Evolutionary conservation across 2,329 filamentous ascomycete species (phyloP), one percentile per base, ranked within the genome.

Genomic region (Capronia epimyces): DNA sequence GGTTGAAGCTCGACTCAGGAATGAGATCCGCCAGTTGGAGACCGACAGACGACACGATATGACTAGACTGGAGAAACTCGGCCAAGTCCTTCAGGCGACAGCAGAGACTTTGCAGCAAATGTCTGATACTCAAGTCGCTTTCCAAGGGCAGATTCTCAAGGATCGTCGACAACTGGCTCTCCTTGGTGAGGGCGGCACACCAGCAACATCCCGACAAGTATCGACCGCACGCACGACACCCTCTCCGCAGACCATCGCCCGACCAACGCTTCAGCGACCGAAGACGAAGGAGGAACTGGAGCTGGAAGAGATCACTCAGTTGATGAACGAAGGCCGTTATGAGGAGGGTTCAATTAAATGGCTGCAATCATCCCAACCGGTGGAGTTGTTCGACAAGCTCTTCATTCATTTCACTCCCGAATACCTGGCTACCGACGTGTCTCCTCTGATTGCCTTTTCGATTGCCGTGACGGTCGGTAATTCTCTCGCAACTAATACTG

Each of bases 401-500:
- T 83, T 84, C 62, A 72, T 79, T 18, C 75, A 72, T 48, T 71
- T 77, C 59, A 76, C 78, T 53, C 80, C 81, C 1, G 65, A 68
- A 7, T 84, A 81, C 64, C 68, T 84, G 20, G 48, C 58, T 9
- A 68, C 68, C 15, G 69, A 71, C 32, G 72, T 83, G 15, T 75
- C 78, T 24, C 75, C 79, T 1, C 73, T 84, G 34, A 74, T 83
- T 29, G 71, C 75, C 20, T 72, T 84, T 36, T 82, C 80, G 2
- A 79, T 82, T 21, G 78, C 77, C 46, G 79, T 80, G 18, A 80
- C 81, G n/a, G 76, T 83, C 21, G 81, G 79, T 1, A 73, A 76
- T 2, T 73, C 73, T 39, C 67, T 83, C 50, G 69, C 76, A 24
- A 76, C 74, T 8, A 76, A 80, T 54, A 64, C 78, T 21, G 62